A percentile compares a stretch with the other conserved stretches of the same genome.
phyloP scores from a whole-genome alignment of 2,329 filamentous ascomycete genomes.

The Fusarium torreyae region DNA sequence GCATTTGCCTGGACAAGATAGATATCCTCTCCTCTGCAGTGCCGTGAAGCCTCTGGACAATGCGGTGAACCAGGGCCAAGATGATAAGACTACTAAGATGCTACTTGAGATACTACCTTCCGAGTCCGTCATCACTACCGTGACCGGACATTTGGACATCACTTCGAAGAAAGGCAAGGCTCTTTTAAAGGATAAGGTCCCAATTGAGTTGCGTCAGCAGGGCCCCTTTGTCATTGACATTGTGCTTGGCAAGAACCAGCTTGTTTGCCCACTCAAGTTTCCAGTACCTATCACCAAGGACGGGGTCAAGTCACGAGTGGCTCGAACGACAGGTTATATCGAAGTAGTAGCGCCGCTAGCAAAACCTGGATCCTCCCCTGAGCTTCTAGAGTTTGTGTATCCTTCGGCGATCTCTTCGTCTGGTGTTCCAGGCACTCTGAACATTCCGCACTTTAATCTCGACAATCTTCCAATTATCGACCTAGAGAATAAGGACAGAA shows the following conservation, averaged over 20 bases:
- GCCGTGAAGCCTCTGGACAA: slow-evolving; percentile 45
- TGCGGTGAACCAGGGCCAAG: slow-evolving; percentile 28
- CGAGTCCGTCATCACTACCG: slow-evolving; percentile 50
- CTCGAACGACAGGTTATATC: slow-evolving; percentile 61
- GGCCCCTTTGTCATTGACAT: slow-evolving; percentile 60
- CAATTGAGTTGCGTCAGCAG: slow-evolving; percentile 56
- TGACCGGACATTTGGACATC: slow-evolving; percentile 61
- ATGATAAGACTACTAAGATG: slow-evolving; percentile 47
- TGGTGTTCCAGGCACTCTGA: slow-evolving; percentile 56
- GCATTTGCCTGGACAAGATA: slow-evolving; percentile 54
- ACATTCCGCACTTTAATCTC: slow-evolving; percentile 61
- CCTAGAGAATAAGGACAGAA: slow-evolving; percentile 52
- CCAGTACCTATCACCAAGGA: slow-evolving; percentile 58
- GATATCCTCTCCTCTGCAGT: slow-evolving; percentile 48
- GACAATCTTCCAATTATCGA: slow-evolving; percentile 61
- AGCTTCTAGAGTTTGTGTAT: slow-evolving; percentile 56
- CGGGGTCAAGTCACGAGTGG: slow-evolving; percentile 58
- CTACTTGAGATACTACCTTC: slow-evolving; percentile 51
- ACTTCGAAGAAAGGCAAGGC: slow-evolving; percentile 53
- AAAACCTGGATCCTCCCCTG: slow-evolving; percentile 40
- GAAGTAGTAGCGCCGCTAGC: slow-evolving; percentile 60
- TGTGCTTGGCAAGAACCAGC: slow-evolving; percentile 54
- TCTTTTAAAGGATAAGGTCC: slow-evolving; percentile 57
- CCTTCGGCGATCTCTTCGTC: slow-evolving; percentile 52
- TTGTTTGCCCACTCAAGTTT: slow-evolving; percentile 57